Conservation (phyloP, 208 protist genomes). For the Crithidia fasciculata region DNA sequence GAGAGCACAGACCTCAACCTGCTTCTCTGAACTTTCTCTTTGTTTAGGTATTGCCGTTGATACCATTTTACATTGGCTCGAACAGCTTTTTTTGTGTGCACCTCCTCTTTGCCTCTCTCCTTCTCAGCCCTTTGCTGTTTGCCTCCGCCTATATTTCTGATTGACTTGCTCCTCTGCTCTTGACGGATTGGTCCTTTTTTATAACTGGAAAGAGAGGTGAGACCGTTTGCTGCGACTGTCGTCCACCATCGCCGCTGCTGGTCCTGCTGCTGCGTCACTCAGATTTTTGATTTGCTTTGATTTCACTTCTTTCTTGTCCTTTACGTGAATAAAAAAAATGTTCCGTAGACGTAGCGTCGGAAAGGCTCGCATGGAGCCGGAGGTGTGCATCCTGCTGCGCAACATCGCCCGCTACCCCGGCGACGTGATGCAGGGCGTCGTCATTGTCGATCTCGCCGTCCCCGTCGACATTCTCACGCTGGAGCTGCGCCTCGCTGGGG, state of each 20-base stretch:
- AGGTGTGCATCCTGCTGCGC: conserved; percentile 42
- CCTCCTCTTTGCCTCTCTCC: no score
- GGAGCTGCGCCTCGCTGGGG: conserved; percentile 42
- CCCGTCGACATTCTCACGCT: conserved; percentile 44
- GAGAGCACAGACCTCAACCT: no score
- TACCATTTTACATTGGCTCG: no score
- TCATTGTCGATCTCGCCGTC: conserved; percentile 44
- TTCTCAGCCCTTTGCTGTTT: not conserved
- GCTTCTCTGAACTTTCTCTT: no score
- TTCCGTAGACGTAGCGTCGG: conserved; percentile 14
- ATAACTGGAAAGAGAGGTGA: no score
- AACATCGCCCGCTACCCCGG: conserved; percentile 47
- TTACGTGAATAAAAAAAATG: conserved; percentile 14
- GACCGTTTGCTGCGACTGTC: no score
- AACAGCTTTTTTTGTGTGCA: no score
- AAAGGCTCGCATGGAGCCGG: conserved; percentile 28
- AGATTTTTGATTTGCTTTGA: not conserved
- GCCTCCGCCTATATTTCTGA: not conserved
- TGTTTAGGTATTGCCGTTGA: no score
- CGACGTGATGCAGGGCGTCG: conserved; percentile 53
- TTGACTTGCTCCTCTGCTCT: not conserved
- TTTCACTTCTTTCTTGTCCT: not conserved
- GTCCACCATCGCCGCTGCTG: no score
- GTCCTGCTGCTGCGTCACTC: no score
- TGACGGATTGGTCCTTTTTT: no score